These are phyloP conservation scores for Arthrobotrys musiformis DNA, from an alignment of 2,329 filamentous ascomycete genomes.

Conservation along the genomic window DNA sequence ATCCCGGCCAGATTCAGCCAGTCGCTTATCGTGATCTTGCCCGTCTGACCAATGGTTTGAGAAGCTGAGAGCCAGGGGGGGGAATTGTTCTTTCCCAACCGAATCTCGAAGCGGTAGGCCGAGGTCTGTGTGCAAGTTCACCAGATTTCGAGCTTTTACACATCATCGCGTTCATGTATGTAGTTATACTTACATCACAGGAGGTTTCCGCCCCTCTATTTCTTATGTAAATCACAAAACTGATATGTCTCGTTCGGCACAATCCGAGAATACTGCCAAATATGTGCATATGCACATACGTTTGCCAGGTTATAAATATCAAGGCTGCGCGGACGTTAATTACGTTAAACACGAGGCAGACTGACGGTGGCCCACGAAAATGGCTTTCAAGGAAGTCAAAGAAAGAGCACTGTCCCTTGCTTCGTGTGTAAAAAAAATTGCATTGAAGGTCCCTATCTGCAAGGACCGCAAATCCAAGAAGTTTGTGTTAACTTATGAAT, in stretches of 20 bases:
- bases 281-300: neutral
- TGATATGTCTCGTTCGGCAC: neutral
- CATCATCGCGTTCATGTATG: neutral
- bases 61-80: conserved; percentile 1
- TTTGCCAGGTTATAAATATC: neutral
- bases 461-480: neutral
- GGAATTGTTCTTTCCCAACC: conserved; percentile 9
- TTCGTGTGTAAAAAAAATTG: neutral
- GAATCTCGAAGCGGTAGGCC: neutral
- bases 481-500: neutral
- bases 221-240: neutral
- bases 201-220: too few relatives aligned
- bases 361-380: too few relatives aligned
- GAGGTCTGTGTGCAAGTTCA: neutral
- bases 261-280: neutral
- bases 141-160: neutral
- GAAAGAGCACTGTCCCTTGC: neutral
- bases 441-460: neutral
- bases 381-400: neutral
- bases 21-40: conserved; percentile 48
- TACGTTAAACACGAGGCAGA: conserved; percentile 12
- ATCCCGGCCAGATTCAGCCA: conserved; percentile 16
- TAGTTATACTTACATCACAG: neutral
- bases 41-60: conserved; percentile 17
- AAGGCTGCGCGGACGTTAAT: conserved; percentile 8